Evolutionary conservation across 192 early-diverging fungal genomes (phyloP), one percentile per base, ranked within the genome.

Genomic region (Coemansia asiatica): DNA sequence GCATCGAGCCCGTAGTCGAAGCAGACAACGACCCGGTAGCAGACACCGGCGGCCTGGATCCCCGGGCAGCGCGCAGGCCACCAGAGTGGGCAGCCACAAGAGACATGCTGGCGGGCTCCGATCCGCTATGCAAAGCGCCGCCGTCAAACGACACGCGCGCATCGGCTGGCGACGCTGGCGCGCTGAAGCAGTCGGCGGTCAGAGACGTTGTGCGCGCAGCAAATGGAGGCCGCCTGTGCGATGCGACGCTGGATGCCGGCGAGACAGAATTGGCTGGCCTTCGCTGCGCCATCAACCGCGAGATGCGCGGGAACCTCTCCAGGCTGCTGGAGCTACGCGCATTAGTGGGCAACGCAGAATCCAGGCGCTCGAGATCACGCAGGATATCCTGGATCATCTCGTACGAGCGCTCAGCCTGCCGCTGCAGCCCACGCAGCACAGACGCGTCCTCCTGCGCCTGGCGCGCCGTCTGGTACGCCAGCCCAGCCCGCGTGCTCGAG

Each of bases 381-480:
- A 82, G 33, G 53, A 82, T 76, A 19, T 76, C 70, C 57, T 82
- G 79, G 10, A 82, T 55, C 56, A 82, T 40, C 67, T 82, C 79
- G 46, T 82, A 82, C 13, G 79, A 72, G 36, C 76, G 76, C 63
- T 82, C 79, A 0, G 79, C 64, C 46, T 82, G 79, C 12, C 75
- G 64, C 64, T 82, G 79, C 7, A 82, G 60, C 38, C 67, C 62
- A 23, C 68, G 69, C 50, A 82, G 31, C 25, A 70, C 75, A 4
- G 75, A 55, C 31, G 69, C 57, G 27, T 61, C 66, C 16, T 70
- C 71, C 13, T 69, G 79, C 22, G 69, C 71, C 26, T 71, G 70
- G 50, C 72, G 76, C 44, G 71, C 70, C 48, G 66, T 53, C 58
- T 76, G 70, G 35, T 53, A 51, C n/a, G 59, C 70, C 59, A 65